Base-by-base conservation (phyloP, 1,139 yeast species). In the Scheffersomyces cryptocercus region DNA sequence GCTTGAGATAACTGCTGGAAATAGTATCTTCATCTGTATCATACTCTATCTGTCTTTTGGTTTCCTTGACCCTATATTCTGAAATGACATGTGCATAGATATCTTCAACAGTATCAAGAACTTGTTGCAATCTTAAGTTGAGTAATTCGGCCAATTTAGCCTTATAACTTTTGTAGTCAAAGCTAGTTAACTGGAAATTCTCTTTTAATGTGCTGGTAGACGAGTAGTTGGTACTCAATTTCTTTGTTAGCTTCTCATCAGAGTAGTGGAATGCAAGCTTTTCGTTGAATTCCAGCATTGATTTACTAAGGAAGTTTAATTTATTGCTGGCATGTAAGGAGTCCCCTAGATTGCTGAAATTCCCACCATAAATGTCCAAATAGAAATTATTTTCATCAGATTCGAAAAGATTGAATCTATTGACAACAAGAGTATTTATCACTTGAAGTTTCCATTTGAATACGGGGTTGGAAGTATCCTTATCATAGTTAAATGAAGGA, bases 1-100 rank as follows among this genome's bases (percentile, higher is more conserved):
- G 61, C 38, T 70, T 67, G 41, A 71, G 71, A 56, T 79, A 84
- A 16, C 64, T 56, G 3, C 58, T 64, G 0, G 84, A 85, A 14
- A 82, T 76, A 14, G 62, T 56, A 2, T 64, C 71, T 53, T 82
- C 77, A 41, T 66, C 78, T 1, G 57, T 59, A 57, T 85, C 93
- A 34, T 77, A 64, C 11, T 62, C 55, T 5, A 65, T 52, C 51
- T 84, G 88, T 39, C 82, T 64, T 28, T 64, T 55, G 0, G 85
- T 75, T 48, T 83, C 85, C 26, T 61, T 58, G 3, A 57, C 41
- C 47, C 81, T 68, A 5, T 70, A 58, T 1, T 55, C 52, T 0
- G 64, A 60, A 3, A 82, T 46, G 3, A 56, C 47, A 13, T 20
- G 15, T 11, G 15, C 11, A n/a, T 14, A 31, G 3, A 50, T 46